phyloP scores from a whole-genome alignment of 805 yeast genomes.

The Starmera quercuum region DNA sequence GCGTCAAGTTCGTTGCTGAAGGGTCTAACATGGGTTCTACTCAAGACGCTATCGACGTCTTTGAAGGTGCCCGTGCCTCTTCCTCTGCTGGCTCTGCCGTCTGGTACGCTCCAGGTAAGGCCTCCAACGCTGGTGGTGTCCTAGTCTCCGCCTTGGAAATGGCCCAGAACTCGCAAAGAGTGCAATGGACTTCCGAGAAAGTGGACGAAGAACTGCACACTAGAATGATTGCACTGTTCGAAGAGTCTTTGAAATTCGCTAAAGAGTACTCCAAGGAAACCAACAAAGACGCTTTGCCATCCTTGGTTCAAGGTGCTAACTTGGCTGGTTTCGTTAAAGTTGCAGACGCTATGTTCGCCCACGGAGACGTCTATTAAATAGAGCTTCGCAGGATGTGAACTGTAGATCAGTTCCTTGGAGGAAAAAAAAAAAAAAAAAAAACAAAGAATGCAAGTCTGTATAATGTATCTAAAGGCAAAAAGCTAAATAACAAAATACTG shows the following conservation, averaged over 20 bases:
- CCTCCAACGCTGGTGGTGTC: constrained; percentile 99
- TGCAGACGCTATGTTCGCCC: constrained; percentile 96
- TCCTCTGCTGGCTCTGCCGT: constrained; percentile 43
- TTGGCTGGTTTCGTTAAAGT: constrained; percentile 98
- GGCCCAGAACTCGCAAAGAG: constrained; percentile 98
- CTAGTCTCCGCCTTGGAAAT: constrained; percentile 97
- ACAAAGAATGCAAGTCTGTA: not conserved
- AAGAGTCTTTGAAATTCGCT: constrained; percentile 88
- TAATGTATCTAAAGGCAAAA: too few species aligned
- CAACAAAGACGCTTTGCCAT: constrained; percentile 67
- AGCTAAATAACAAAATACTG: too few species aligned
- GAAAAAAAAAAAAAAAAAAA: not conserved
- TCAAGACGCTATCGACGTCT: constrained; percentile 91
- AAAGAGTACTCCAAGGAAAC: constrained; percentile 66
- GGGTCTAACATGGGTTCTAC: constrained; percentile 99
- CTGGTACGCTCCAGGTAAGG: constrained; percentile 99
- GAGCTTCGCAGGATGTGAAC: too few species aligned
- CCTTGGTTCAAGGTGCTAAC: constrained; percentile 97
- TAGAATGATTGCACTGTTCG: constrained; percentile 90
- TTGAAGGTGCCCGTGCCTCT: constrained; percentile 69
- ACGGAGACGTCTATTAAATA: constrained; percentile 62
- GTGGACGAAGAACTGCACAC: constrained; percentile 86
- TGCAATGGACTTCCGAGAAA: constrained; percentile 84
- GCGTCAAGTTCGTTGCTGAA: constrained; percentile 91
- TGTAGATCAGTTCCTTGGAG: not conserved